Conservation (phyloP, 495 filamentous ascomycete species). For the Umbilicaria muhlenbergii region DNA sequence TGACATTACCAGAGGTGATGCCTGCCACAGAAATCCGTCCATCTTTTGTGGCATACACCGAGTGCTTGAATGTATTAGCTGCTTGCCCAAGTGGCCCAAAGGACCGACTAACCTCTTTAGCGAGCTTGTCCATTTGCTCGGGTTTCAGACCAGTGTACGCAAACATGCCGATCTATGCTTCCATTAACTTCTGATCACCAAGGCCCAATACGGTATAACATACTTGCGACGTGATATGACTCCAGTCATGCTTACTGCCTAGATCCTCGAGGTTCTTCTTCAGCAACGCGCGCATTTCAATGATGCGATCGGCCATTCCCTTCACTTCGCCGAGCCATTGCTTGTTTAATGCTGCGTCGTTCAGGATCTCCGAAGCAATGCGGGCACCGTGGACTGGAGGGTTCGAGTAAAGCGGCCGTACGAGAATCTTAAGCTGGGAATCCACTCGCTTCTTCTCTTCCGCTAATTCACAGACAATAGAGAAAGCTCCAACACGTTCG, state of each 20-base stretch:
- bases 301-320: slow-evolving; percentile 98
- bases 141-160: slow-evolving; percentile 89
- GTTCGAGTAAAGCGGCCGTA: slow-evolving; percentile 96
- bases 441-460: slow-evolving; percentile 95
- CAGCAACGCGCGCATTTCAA: slow-evolving; percentile 86
- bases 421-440: slow-evolving; percentile 95
- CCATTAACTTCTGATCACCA: slow-evolving; percentile 3
- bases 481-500: slow-evolving; percentile 96
- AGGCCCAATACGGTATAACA: neutral
- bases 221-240: slow-evolving; percentile 87
- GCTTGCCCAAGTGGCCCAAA: neutral
- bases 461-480: slow-evolving; percentile 63
- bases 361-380: slow-evolving; percentile 84
- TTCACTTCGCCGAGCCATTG: slow-evolving; percentile 97
- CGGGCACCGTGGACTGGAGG: slow-evolving; percentile 92
- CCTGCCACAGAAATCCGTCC: slow-evolving; percentile 95
- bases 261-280: slow-evolving; percentile 88
- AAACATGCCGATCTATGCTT: slow-evolving; percentile 86
- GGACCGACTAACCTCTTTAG: slow-evolving; percentile 54
- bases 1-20: slow-evolving; percentile 85
- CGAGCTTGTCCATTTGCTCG: slow-evolving; percentile 82
- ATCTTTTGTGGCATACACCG: slow-evolving; percentile 94
- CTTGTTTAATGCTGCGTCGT: slow-evolving; percentile 68
- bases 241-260: slow-evolving; percentile 93
- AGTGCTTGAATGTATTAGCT: slow-evolving; percentile 41